Conservation (phyloP, 2,329 filamentous ascomycete genomes). For the Keithomyces neogunnii region DNA sequence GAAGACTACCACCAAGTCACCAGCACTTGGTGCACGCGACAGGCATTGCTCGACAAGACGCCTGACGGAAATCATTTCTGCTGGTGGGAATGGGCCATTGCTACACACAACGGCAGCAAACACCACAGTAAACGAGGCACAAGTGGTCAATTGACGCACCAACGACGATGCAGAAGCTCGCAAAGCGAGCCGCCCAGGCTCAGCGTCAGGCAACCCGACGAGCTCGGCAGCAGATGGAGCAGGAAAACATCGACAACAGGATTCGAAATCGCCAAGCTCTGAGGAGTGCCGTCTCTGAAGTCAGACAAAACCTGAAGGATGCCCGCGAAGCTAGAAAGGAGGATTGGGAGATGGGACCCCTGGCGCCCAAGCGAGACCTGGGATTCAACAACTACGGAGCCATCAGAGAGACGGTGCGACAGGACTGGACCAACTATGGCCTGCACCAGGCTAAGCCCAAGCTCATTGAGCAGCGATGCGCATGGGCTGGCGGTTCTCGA, state of each 20-base stretch:
- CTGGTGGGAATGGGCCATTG: not conserved
- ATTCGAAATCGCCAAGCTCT: constrained; percentile 23
- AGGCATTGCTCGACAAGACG: not conserved
- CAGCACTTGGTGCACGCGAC: not conserved
- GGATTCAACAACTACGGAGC: constrained; percentile 57
- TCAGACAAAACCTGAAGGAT: constrained; percentile 26
- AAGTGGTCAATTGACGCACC: not conserved
- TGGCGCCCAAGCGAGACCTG: constrained; percentile 69
- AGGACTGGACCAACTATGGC: constrained; percentile 26
- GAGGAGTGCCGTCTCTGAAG: constrained; percentile 21
- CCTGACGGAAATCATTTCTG: not conserved
- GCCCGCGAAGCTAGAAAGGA: constrained; percentile 52
- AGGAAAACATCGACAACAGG: constrained; percentile 19
- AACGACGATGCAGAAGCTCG: constrained; percentile 58
- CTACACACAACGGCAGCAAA: not conserved
- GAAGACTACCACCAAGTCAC: not conserved
- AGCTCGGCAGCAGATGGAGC: constrained; percentile 28
- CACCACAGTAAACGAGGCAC: not conserved
- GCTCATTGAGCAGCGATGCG: constrained; percentile 34
- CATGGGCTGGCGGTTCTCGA: constrained; percentile 46
- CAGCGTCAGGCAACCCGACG: constrained; percentile 53
- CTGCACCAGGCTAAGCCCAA: constrained; percentile 19
- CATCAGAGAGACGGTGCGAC: constrained; percentile 26
- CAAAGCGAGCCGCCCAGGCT: constrained; percentile 57
- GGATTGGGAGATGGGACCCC: constrained; percentile 68